Evolutionary conservation across 2,329 filamentous ascomycete genomes (phyloP).

Genomic region (Fusarium algeriense): DNA sequence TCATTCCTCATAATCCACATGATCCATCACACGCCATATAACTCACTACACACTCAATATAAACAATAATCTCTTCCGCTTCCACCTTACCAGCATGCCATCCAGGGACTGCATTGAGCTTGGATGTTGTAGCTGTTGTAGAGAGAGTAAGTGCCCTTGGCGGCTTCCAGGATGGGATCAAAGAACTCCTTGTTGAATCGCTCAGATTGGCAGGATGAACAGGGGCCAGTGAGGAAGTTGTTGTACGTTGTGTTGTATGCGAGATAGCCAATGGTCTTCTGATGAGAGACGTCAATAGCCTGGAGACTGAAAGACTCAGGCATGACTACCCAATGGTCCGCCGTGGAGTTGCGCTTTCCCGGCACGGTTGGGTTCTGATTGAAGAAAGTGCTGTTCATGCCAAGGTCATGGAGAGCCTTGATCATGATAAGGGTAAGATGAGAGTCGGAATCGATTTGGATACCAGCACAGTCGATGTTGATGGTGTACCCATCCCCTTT

Average conservation of each 20-base stretch:
- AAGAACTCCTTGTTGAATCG: conserved; percentile 55
- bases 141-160: conserved; percentile 55
- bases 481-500: conserved; percentile 54
- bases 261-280: conserved; percentile 52
- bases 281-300: conserved; percentile 51
- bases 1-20: background rate
- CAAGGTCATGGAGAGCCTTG: conserved; percentile 55
- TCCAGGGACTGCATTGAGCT: conserved; percentile 56
- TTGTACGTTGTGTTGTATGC: conserved; percentile 56
- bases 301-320: conserved; percentile 54
- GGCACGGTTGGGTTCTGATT: conserved; percentile 56
- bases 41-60: conserved; percentile 22
- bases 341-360: conserved; percentile 46
- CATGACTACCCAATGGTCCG: conserved; percentile 55
- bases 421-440: conserved; percentile 57
- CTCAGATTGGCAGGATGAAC: conserved; percentile 52
- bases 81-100: conserved; percentile 46
- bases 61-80: background rate
- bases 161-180: conserved; percentile 53
- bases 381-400: conserved; percentile 56
- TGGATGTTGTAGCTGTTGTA: conserved; percentile 55
- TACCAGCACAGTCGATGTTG: conserved; percentile 53
- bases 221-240: conserved; percentile 53
- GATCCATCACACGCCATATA: conserved; percentile 15
- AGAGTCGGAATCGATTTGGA: conserved; percentile 55